Evolutionary conservation across 2,329 filamentous ascomycete genomes (phyloP).

Genomic region (Scortechinia acanthostroma): DNA sequence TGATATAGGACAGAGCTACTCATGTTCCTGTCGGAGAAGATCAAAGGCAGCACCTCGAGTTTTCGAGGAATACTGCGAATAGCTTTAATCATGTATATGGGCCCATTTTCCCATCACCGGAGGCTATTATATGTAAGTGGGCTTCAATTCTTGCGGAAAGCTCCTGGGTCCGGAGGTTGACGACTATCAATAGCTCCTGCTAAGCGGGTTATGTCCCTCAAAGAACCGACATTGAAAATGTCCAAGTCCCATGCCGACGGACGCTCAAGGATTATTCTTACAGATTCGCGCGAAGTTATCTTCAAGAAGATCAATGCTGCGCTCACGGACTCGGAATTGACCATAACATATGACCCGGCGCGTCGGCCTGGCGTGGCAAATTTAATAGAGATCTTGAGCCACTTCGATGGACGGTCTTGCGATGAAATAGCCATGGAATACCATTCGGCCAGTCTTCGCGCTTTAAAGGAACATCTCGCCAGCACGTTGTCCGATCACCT

Average conservation of each 20-base stretch:
- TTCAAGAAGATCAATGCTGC: slow-evolving; percentile 64
- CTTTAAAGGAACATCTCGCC: slow-evolving; percentile 58
- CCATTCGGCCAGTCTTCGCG: slow-evolving; percentile 35
- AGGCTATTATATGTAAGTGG: slow-evolving; percentile 46
- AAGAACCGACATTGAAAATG: slow-evolving; percentile 77
- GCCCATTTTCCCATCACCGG: slow-evolving; percentile 39
- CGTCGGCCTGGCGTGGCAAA: slow-evolving; percentile 79
- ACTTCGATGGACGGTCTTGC: slow-evolving; percentile 42
- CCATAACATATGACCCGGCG: slow-evolving; percentile 66
- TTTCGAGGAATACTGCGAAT: slow-evolving; percentile 56
- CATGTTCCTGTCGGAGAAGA: slow-evolving; percentile 71
- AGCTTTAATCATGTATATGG: slow-evolving; percentile 59
- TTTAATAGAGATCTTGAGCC: slow-evolving; percentile 71
- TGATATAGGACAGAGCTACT: slow-evolving; percentile 39
- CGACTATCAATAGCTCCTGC: slow-evolving; percentile 56
- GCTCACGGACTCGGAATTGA: slow-evolving; percentile 65
- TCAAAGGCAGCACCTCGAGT: slow-evolving; percentile 67
- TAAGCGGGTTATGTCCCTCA: slow-evolving; percentile 84
- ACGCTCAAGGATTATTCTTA: slow-evolving; percentile 76
- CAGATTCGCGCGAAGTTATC: slow-evolving; percentile 60
- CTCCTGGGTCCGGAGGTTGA: too few species aligned
- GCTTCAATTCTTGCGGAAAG: too few species aligned
- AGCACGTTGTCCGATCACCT: slow-evolving; percentile 46
- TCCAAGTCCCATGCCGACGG: slow-evolving; percentile 75
- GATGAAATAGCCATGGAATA: slow-evolving; percentile 20